Conservation (phyloP, 1,139 yeast genomes). For the Yamadazyma blattariae region DNA sequence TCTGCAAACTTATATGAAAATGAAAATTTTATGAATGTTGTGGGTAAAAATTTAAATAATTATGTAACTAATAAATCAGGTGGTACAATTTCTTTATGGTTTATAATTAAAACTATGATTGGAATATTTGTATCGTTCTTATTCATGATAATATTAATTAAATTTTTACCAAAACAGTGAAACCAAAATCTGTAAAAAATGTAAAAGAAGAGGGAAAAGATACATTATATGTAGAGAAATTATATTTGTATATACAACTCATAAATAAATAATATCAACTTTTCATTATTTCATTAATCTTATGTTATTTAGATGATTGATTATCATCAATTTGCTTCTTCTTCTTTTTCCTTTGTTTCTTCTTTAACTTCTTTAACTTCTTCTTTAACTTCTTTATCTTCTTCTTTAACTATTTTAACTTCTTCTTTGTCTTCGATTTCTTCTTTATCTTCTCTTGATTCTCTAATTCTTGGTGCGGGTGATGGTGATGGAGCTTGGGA, state of each 20-base stretch:
- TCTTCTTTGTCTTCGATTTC: neutral
- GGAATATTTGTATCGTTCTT: conserved; percentile 22
- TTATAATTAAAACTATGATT: conserved; percentile 28
- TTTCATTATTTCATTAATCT: no score
- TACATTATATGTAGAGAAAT: no score
- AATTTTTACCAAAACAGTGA: conserved; percentile 26
- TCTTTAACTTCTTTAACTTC: conserved; percentile 1
- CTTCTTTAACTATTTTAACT: neutral
- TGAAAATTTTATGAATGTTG: conserved; percentile 33
- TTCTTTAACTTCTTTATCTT: neutral
- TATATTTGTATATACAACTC: conserved; percentile 5
- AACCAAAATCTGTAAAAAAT: neutral
- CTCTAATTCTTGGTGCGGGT: neutral
- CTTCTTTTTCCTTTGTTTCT: no score
- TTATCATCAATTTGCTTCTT: no score
- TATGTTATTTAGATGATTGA: no score
- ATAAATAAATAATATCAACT: conserved; percentile 4
- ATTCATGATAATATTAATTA: conserved; percentile 25
- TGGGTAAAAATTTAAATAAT: conserved; percentile 37
- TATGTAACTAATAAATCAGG: conserved; percentile 38
- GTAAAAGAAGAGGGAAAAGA: no score
- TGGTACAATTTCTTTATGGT: conserved; percentile 35
- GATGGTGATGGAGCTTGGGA: no score
- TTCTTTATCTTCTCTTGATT: neutral
- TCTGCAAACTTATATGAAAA: conserved; percentile 37